Base-by-base conservation (phyloP, 345 rosid species). In the Gossypium ekmanianum region DNA sequence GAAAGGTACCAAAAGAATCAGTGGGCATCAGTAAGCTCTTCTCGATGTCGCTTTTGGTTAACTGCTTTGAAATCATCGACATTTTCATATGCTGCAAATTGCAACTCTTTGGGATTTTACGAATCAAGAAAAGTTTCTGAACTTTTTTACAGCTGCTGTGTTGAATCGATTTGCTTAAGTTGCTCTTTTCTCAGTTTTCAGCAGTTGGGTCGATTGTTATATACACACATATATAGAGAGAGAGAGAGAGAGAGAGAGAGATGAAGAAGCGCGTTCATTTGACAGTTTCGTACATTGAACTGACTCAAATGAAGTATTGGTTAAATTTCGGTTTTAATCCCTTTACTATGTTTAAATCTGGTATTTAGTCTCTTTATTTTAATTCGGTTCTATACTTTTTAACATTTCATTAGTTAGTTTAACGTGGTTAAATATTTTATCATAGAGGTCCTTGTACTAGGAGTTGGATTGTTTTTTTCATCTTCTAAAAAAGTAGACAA, bases 401-500 rank as follows among this genome's bases (percentile, higher is more conserved):
- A 34, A 34, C 41, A 34, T 34, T 34, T 34, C 41, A 5, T 34
- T 34, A 34, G 7, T 34, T 34, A 34, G 41, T 34, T 34, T 34
- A 34, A 34, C 41, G 41, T 34, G 0, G 41, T 34, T 34, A 5
- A 34, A 34, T 34, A 34, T 34, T 34, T 34, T 5, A 34, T 34
- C 7, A 34, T 0, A 1, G 1, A 4, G 7, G 7, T 5, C 7
- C 41, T 34, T 34, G 7, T 34, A 34, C 5, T 34, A 34, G 7
- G 41, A 34, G 0, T 5, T 0, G 0, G 7, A 34, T 34, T 34
- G 0, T 29, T 34, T 2, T 26, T 34, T 34, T 5, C 7, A 34
- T 4, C 41, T 29, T 34, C 41, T 34, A 5, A 34, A 34, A 5
- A 5, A 34, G 4, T 34, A 34, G 41, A 5, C 0, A 34, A 34